Evolutionary conservation across 1,284 basidiomycete genomes (phyloP).

Genomic region (Coniophora puteana): DNA sequence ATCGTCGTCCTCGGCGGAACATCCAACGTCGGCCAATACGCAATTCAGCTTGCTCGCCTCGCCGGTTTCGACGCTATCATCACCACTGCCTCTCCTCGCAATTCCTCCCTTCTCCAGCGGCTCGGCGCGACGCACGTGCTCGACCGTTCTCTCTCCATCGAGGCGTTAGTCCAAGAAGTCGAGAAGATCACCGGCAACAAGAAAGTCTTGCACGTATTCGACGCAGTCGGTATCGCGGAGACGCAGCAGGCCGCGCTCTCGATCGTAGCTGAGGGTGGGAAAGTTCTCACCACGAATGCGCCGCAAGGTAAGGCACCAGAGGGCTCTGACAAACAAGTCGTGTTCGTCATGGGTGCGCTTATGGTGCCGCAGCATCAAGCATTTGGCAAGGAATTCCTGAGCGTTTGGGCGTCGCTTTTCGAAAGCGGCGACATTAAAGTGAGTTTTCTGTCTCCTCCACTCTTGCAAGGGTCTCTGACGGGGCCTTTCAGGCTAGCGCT

Average conservation of each 20-base stretch:
- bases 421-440: slow-evolving; percentile 33
- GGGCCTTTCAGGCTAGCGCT: slow-evolving; percentile 21
- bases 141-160: slow-evolving; percentile 15
- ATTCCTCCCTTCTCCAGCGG: slow-evolving; percentile 9
- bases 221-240: slow-evolving; percentile 10
- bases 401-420: no score
- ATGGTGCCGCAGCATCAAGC: no score
- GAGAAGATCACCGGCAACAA: slow-evolving; percentile 13
- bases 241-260: slow-evolving; percentile 22
- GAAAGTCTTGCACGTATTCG: slow-evolving; percentile 17
- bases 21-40: slow-evolving; percentile 29
- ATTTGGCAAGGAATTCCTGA: no score
- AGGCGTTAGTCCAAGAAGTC: slow-evolving; percentile 8
- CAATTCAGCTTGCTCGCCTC: slow-evolving; percentile 15
- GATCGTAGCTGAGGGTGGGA: slow-evolving; percentile 15
- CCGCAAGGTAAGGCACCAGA: slow-evolving; percentile 9
- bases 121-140: slow-evolving; percentile 13
- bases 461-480: no score
- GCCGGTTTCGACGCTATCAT: slow-evolving; percentile 17
- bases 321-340: slow-evolving; percentile 14
- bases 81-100: slow-evolving; percentile 12
- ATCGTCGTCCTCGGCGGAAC: slow-evolving; percentile 33
- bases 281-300: slow-evolving; percentile 7
- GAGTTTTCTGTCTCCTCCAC: no score
- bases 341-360: slow-evolving; percentile 9